Base-by-base conservation (phyloP, 1,284 basidiomycete species). In the Puccinia triticina region DNA sequence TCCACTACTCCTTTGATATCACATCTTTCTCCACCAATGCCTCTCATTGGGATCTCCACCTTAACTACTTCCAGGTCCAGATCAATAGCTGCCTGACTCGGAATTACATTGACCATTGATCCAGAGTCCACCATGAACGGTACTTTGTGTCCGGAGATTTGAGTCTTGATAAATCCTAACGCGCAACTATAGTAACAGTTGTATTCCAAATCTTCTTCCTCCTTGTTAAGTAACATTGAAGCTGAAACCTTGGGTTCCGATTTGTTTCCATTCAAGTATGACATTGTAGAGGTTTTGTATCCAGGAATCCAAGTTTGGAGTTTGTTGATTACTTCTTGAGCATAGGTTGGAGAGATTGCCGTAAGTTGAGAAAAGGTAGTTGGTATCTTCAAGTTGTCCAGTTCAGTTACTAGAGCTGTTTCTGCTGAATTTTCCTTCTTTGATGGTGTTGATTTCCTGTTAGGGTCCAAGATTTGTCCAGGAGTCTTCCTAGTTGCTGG, bases 301-400 rank as follows among this genome's bases (percentile, higher is more conserved):
- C 14, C 43, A n/a, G 57, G 26, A 29, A 59, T 23, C 29, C 64
- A 34, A n/a, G 37, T 26, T 40, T 37, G 40, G 18, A 67, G 40
- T 26, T n/a, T 37, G 2, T 21, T 40, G 34, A 37, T 46, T 1
- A 67, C 23, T n/a, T 40, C 32, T 40, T 67, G 7, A 7, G 34
- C 34, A 32, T 67, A 67, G 2, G 37, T 40, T 37, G 64, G 64
- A 3, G 64, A 67, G 4, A 67, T 40, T 10, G 64, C 2, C 8
- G 64, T 67, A 18, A 67, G 64, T 32, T 67, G 64, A n/a, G 32
- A 67, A 32, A 67, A 40, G 16, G 64, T 67, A 29, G 64, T 67
- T 37, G 64, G 64, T 40, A 67, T 67, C n/a, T 67, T 67, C 16
- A 67, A 12, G n/a, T 67, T 67, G 18, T 67, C n/a, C n/a, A n/a